Percentiles rank a stretch among this genome's conserved stretches.
Conservation (phyloP, 2,329 filamentous ascomycete species). For the Monosporascus ibericus region DNA sequence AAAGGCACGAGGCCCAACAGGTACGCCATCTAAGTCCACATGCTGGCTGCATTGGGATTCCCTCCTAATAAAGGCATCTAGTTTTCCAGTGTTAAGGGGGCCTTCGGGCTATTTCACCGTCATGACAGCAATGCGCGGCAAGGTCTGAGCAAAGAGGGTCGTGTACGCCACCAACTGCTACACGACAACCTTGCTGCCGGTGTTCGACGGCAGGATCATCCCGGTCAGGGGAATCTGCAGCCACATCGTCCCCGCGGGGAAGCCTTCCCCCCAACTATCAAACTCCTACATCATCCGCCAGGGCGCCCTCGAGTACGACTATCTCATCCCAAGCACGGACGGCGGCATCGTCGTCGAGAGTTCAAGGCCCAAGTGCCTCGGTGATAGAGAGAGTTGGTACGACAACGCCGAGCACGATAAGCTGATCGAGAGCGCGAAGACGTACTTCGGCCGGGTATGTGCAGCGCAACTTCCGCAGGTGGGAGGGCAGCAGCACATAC, state of each 20-base stretch:
- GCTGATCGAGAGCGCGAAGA: conserved; percentile 30
- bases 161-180: conserved; percentile 31
- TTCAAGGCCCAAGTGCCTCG: conserved; percentile 26
- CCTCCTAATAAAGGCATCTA: neutral
- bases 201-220: conserved; percentile 25
- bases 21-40: conserved; percentile 11
- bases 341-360: conserved; percentile 41
- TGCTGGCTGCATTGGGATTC: conserved; percentile 4
- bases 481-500: conserved; percentile 33
- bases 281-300: conserved; percentile 17
- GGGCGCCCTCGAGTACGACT: conserved; percentile 20
- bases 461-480: conserved; percentile 38
- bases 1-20: conserved; percentile 21
- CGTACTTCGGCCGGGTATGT: conserved; percentile 40
- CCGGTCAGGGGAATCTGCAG: conserved; percentile 8
- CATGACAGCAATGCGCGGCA: conserved; percentile 44
- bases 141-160: conserved; percentile 41
- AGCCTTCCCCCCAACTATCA: conserved; percentile 5
- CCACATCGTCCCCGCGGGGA: too few relatives aligned
- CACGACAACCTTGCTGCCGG: conserved; percentile 23
- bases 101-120: conserved; percentile 35
- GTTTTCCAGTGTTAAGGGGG: conserved; percentile 24
- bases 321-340: conserved; percentile 34
- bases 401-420: conserved; percentile 35
- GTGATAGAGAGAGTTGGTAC: conserved; percentile 33